A percentile compares a stretch with the other conserved stretches of the same genome.
phyloP scores from a whole-genome alignment of 2,329 filamentous ascomycete genomes.

The Penicillium sp. region DNA sequence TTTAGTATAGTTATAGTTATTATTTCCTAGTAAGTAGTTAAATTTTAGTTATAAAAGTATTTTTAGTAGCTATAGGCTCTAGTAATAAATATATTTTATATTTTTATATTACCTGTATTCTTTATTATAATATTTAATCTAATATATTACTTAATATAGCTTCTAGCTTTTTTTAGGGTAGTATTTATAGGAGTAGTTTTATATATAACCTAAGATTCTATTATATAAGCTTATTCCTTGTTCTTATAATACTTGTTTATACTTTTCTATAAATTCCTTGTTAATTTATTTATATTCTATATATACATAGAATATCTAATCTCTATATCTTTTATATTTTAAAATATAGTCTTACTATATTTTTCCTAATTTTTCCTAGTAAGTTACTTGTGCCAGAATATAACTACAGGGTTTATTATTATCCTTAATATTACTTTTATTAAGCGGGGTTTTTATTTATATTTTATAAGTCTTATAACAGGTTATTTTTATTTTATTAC shows the following conservation, averaged over 20 bases:
- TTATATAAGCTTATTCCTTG: background rate
- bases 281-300: background rate
- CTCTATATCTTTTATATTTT: no score
- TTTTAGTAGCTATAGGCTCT: no score
- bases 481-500: no score
- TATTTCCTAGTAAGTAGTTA: no score
- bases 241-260: background rate
- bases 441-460: background rate
- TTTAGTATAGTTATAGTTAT: no score
- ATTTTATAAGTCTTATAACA: no score
- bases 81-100: no score
- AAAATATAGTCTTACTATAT: no score
- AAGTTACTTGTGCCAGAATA: background rate
- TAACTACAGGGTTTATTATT: background rate
- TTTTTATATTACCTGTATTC: no score
- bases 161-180: background rate
- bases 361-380: no score
- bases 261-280: background rate
- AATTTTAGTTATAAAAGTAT: no score
- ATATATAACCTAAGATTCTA: no score
- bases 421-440: background rate
- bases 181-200: background rate
- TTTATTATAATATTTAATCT: background rate
- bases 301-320: background rate
- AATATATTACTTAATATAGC: background rate